phyloP scores from a whole-genome alignment of 2,329 filamentous ascomycete genomes.

The Metarhizium brunneum region DNA sequence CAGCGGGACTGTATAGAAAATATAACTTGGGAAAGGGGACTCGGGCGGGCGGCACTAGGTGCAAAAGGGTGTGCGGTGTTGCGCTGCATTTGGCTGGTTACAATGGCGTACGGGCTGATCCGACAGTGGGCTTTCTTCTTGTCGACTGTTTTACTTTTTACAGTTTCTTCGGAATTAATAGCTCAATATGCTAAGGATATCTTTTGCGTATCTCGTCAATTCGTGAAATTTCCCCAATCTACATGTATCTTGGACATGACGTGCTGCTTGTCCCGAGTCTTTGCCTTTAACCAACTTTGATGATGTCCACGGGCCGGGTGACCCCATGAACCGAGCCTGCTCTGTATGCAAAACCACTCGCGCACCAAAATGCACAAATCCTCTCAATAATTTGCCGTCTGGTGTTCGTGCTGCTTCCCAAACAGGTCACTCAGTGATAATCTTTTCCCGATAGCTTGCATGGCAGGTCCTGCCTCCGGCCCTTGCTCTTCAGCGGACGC shows the following conservation, averaged over 20 bases:
- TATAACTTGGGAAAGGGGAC: neutral
- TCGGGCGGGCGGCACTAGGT: neutral
- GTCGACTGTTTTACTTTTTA: neutral
- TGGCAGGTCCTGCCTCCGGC: slow-evolving; percentile 26
- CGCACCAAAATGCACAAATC: neutral
- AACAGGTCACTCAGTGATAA: slow-evolving; percentile 39
- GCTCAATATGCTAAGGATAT: neutral
- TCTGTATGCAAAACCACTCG: no score
- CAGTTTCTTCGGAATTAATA: neutral
- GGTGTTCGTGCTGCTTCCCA: slow-evolving; percentile 18
- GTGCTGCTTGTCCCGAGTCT: neutral
- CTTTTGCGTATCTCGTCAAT: neutral
- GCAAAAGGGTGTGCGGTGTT: neutral
- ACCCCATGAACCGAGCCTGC: no score
- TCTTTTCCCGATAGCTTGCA: slow-evolving; percentile 33
- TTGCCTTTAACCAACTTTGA: no score
- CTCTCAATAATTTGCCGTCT: neutral
- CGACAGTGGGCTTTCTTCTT: neutral
- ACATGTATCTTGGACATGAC: neutral
- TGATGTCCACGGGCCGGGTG: no score
- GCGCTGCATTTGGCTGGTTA: neutral
- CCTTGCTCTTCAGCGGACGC: slow-evolving; percentile 19
- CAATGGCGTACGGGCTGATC: slow-evolving; percentile 2
- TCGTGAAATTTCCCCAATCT: neutral
- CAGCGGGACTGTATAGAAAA: slow-evolving; percentile 52